Evolutionary conservation across 2,329 filamentous ascomycete genomes (phyloP), one percentile per base, ranked within the genome.

Genomic region (Fusarium miscanthi): DNA sequence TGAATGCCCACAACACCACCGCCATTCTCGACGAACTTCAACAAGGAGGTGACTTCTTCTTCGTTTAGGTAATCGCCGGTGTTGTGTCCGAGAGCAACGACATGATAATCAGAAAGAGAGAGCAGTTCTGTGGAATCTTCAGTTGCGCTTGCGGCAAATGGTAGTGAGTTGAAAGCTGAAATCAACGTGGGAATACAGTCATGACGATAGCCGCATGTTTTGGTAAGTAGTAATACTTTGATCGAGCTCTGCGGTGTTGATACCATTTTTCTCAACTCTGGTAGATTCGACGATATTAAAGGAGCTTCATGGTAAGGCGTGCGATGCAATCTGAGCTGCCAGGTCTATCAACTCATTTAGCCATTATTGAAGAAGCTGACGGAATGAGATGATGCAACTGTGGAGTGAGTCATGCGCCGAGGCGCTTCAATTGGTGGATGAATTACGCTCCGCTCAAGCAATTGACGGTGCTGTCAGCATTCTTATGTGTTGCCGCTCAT

Each of bases 1-100:
- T 74, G 71, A 11, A 74, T 38, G 19, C 71, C 71, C 12, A 74
- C 41, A 6, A 74, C 54, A 2, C 71, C 71, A 31, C 67, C 68
- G 1, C 71, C 71, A 31, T 37, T 38, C 0, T 59, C 35, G 3
- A 69, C 51, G 31, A 59, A 74, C 0, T 1, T 10, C 1, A 23
- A 30, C n/a, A 74, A 23, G 6, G 53, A 40, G 1, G n/a, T 8
- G 5, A 63, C 21, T n/a, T 74, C 67, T 0, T 31, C 19, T 10
- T 49, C 31, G 3, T 10, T 49, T 0, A 74, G 31, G 5, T 51
- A 74, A 2, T 60, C 42, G 1, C 63, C 71, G 1, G 70, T 69
- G 21, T 56, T 74, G 19, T 74, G 70, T 0, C 68, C 63, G 14
- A 74, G 58, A 7, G 46, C 25, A 23, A 74, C 46, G 12, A 65